Conservation (phyloP, 306 rosid species). For the Sophora flavescens region DNA sequence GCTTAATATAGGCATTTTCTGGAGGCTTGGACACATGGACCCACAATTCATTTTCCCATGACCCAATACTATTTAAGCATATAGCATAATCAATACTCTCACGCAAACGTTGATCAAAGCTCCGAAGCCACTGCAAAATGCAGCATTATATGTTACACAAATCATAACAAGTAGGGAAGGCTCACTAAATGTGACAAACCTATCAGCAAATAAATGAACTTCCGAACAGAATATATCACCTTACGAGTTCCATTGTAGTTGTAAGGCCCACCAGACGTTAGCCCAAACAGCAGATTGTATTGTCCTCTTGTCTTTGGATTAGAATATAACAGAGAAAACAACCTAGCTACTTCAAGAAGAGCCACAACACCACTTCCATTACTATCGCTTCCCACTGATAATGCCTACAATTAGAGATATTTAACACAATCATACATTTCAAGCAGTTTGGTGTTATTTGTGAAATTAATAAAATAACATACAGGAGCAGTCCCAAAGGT, state of each 20-base stretch:
- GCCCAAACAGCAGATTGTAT: constrained; percentile 93
- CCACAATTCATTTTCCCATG: constrained; percentile 94
- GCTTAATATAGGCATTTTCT: constrained; percentile 88
- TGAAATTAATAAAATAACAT: constrained; percentile 51
- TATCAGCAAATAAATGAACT: constrained; percentile 27
- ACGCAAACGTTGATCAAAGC: constrained; percentile 94
- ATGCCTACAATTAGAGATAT: constrained; percentile 64
- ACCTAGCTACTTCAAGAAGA: constrained; percentile 97
- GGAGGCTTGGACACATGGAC: constrained; percentile 98
- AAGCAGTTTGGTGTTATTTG: constrained; percentile 33
- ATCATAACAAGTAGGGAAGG: constrained; percentile 21
- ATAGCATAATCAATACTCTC: constrained; percentile 96
- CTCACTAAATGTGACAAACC: background rate
- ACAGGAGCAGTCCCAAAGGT: constrained; percentile 99
- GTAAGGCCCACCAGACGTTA: constrained; percentile 97
- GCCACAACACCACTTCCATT: constrained; percentile 97
- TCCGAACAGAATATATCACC: constrained; percentile 60
- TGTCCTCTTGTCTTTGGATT: constrained; percentile 96
- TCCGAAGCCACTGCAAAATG: constrained; percentile 87
- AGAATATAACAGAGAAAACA: constrained; percentile 91
- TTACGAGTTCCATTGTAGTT: constrained; percentile 97
- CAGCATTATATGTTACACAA: constrained; percentile 39
- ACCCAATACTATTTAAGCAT: constrained; percentile 92
- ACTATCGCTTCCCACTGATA: constrained; percentile 98
- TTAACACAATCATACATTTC: constrained; percentile 45